phyloP scores from a whole-genome alignment of 495 filamentous ascomycete genomes.

The Penicillium arizonense region DNA sequence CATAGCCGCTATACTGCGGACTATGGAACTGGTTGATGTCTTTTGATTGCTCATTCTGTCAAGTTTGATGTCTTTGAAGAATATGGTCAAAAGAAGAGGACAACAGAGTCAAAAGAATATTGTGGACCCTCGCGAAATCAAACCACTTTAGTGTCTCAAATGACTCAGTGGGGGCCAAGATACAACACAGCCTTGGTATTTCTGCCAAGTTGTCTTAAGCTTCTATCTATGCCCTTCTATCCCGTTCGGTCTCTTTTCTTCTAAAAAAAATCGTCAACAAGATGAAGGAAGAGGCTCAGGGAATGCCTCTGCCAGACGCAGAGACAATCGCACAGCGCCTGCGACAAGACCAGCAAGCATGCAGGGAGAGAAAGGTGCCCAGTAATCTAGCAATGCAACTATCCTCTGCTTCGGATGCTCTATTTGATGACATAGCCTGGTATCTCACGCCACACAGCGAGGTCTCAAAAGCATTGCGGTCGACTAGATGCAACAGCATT shows the following conservation, averaged over 20 bases:
- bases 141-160: no score
- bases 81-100: no score
- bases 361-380: constrained; percentile 19
- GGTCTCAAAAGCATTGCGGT: constrained; percentile 10
- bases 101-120: no score
- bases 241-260: no score
- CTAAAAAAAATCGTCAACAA: no score
- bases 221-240: no score
- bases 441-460: constrained; percentile 20
- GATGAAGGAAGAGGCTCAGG: neutral
- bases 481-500: constrained; percentile 25
- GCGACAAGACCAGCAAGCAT: constrained; percentile 23
- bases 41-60: neutral
- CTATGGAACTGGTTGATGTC: neutral
- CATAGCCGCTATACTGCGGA: neutral
- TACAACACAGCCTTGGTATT: no score
- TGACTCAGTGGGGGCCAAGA: no score
- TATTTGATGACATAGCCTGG: constrained; percentile 18
- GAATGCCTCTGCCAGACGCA: constrained; percentile 2
- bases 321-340: constrained; percentile 22
- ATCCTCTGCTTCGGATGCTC: constrained; percentile 7
- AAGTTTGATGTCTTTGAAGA: neutral
- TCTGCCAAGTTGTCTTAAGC: no score
- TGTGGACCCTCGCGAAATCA: no score
- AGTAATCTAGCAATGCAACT: constrained; percentile 21